Conservation (phyloP, 441 rosid species). For the Brassica hybrid region DNA sequence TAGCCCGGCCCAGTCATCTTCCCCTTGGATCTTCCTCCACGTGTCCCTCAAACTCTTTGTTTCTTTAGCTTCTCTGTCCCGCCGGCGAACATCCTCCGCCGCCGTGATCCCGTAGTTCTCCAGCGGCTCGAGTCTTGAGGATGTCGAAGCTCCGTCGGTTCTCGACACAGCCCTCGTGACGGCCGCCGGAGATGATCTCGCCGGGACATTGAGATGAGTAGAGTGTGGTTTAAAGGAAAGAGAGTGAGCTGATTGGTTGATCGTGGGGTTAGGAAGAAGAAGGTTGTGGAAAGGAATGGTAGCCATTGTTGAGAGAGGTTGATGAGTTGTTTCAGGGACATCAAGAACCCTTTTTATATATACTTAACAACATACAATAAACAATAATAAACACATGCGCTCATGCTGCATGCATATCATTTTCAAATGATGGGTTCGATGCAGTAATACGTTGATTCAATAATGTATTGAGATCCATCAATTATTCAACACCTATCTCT, state of each 20-base stretch:
- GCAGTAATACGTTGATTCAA: too few species aligned
- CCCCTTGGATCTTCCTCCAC: conserved; percentile 62
- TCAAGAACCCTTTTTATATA: neutral
- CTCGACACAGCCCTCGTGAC: conserved; percentile 34
- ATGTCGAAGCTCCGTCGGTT: conserved; percentile 43
- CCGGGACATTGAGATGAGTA: conserved; percentile 3
- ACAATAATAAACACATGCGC: conserved; percentile 11
- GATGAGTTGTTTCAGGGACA: conserved; percentile 6
- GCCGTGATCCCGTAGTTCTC: conserved; percentile 20
- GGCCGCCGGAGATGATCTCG: conserved; percentile 9
- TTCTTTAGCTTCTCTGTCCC: conserved; percentile 26
- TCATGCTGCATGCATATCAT: conserved; percentile 5
- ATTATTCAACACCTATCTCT: neutral
- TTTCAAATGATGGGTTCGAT: neutral
- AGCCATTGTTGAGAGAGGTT: conserved; percentile 46
- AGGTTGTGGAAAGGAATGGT: conserved; percentile 39
- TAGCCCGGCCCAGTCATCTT: conserved; percentile 59
- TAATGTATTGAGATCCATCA: neutral
- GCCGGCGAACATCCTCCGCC: conserved; percentile 35
- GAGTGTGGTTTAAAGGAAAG: conserved; percentile 9
- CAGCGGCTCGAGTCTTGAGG: conserved; percentile 40
- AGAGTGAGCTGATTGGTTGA: conserved; percentile 18
- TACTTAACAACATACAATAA: conserved; percentile 5
- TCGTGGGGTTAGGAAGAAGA: conserved; percentile 33
- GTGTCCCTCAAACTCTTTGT: conserved; percentile 43